These are phyloP conservation scores for Starmerella tilneyi DNA, from an alignment of 805 yeast species.

Conservation along the genomic window DNA sequence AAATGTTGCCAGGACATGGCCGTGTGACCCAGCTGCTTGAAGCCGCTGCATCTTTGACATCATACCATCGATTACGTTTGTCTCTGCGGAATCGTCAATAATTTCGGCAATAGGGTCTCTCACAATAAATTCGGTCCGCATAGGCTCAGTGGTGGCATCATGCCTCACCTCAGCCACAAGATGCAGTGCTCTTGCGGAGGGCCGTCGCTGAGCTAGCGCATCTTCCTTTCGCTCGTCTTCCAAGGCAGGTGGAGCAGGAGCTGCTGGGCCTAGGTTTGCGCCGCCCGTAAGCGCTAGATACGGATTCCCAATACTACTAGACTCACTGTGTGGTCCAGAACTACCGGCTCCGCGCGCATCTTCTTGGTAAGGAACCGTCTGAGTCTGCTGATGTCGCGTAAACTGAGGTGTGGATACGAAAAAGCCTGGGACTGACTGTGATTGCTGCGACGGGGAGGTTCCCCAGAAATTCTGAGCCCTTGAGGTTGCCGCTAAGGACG, in stretches of 20 bases:
- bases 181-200: neutral
- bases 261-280: slow-evolving; percentile 12
- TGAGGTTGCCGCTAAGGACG: slow-evolving; percentile 33
- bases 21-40: slow-evolving; percentile 17
- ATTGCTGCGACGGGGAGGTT: slow-evolving; percentile 24
- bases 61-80: slow-evolving; percentile 5
- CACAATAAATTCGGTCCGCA: neutral
- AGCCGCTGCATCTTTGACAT: slow-evolving; percentile 17
- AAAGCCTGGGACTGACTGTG: slow-evolving; percentile 30
- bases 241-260: slow-evolving; percentile 2
- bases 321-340: slow-evolving; percentile 10
- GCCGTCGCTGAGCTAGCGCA: neutral
- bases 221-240: slow-evolving; percentile 19
- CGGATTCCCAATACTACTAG: slow-evolving; percentile 16
- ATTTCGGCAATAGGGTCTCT: slow-evolving; percentile 7
- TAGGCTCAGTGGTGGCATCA: neutral
- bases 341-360: slow-evolving; percentile 22
- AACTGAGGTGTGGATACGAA: slow-evolving; percentile 35
- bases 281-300: slow-evolving; percentile 18
- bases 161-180: neutral
- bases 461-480: slow-evolving; percentile 29
- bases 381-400: slow-evolving; percentile 32
- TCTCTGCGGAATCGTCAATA: slow-evolving; percentile 7
- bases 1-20: slow-evolving; percentile 13
- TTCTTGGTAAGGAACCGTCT: slow-evolving; percentile 25